A percentile compares a stretch with the other conserved stretches of the same genome.
Conservation (phyloP, 2,329 filamentous ascomycete species). For the Corynespora cassiicola region DNA sequence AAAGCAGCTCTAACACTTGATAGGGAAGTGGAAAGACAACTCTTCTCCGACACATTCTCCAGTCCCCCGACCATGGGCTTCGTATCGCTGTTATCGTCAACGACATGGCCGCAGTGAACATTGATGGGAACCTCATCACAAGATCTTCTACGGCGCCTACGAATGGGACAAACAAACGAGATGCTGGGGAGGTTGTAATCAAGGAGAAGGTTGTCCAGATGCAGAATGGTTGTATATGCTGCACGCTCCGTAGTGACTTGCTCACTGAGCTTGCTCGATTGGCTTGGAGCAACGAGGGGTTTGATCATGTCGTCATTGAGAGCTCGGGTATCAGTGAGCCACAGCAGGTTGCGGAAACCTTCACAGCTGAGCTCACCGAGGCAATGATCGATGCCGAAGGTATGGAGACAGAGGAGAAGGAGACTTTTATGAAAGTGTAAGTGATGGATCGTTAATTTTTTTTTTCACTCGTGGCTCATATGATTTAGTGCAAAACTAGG, state of each 20-base stretch:
- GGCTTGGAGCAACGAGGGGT: constrained; percentile 62
- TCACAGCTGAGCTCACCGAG: constrained; percentile 59
- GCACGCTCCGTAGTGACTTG: constrained; percentile 73
- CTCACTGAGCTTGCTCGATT: constrained; percentile 73
- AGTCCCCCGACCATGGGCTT: constrained; percentile 68
- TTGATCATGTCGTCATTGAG: constrained; percentile 77
- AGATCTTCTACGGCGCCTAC: constrained; percentile 46
- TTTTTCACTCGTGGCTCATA: no score
- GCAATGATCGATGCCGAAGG: constrained; percentile 54
- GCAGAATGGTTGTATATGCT: constrained; percentile 78
- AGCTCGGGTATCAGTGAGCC: constrained; percentile 76
- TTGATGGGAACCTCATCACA: constrained; percentile 68
- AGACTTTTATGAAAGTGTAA: constrained; percentile 56
- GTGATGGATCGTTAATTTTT: constrained; percentile 19
- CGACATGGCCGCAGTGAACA: constrained; percentile 68
- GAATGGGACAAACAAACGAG: constrained; percentile 7
- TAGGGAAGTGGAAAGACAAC: constrained; percentile 76
- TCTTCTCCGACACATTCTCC: constrained; percentile 71
- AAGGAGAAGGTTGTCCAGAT: constrained; percentile 71
- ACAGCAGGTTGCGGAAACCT: constrained; percentile 77
- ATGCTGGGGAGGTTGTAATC: constrained; percentile 55
- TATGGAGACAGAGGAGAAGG: constrained; percentile 52
- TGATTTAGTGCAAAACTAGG: constrained; percentile 50
- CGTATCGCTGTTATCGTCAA: constrained; percentile 77
- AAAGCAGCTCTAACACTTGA: constrained; percentile 5